Conservation (phyloP, 1,139 yeast genomes). For the Geotrichum cucujoidarum region DNA sequence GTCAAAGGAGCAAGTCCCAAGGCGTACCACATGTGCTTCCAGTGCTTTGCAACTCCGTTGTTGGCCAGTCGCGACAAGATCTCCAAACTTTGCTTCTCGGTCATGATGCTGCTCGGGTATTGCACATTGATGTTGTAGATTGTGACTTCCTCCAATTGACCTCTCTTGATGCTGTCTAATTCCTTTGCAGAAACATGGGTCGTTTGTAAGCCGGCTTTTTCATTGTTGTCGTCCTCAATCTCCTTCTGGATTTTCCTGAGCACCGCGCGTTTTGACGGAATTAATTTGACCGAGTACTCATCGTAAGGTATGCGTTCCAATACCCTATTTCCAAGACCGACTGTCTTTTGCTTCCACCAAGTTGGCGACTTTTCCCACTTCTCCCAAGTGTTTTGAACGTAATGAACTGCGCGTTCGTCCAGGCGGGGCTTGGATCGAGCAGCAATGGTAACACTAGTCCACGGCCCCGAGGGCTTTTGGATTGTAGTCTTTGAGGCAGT, state of each 20-base stretch:
- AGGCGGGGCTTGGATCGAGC: slow-evolving; percentile 33
- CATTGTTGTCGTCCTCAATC: not conserved
- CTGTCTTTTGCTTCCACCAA: slow-evolving; percentile 42
- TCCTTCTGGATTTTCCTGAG: slow-evolving; percentile 21
- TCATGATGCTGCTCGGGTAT: slow-evolving; percentile 29
- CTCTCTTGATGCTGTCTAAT: slow-evolving; percentile 14
- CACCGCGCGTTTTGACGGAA: slow-evolving; percentile 41
- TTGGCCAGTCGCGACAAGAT: slow-evolving; percentile 35
- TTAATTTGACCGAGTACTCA: slow-evolving; percentile 47
- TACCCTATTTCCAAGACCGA: slow-evolving; percentile 39
- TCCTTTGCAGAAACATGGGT: slow-evolving; percentile 22
- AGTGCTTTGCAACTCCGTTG: slow-evolving; percentile 42
- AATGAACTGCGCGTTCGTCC: slow-evolving; percentile 42
- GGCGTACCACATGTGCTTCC: slow-evolving; percentile 45
- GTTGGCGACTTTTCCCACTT: slow-evolving; percentile 42
- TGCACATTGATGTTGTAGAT: slow-evolving; percentile 26
- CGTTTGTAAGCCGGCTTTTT: slow-evolving; percentile 14
- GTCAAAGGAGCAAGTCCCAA: slow-evolving; percentile 69
- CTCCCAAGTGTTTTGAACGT: slow-evolving; percentile 48
- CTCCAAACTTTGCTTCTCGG: slow-evolving; percentile 24
- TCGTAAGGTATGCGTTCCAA: slow-evolving; percentile 48
- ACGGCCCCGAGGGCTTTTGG: not conserved
- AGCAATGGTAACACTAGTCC: slow-evolving; percentile 13
- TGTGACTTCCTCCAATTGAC: slow-evolving; percentile 19
- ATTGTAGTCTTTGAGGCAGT: not conserved